Evolutionary conservation across 495 filamentous ascomycete species (phyloP), one percentile per base, ranked within the genome.

Genomic region (Viridothelium virens): DNA sequence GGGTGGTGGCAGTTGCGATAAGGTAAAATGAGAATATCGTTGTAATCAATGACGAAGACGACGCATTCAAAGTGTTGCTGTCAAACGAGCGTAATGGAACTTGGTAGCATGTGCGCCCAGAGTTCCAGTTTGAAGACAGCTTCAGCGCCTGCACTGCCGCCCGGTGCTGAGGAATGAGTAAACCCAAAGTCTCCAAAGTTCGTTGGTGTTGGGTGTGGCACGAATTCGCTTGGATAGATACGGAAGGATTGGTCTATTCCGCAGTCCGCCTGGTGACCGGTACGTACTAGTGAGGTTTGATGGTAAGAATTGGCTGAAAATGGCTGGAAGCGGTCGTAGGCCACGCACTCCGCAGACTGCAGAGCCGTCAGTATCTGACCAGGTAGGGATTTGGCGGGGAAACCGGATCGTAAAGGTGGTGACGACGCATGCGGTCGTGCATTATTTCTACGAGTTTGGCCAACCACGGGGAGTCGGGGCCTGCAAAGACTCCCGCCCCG

Each of bases 321-420:
- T 53, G 48, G 10, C 9, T 46, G 9, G n/a, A 25, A 53, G 48
- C n/a, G 48, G 48, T n/a, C 12, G 31, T 4, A 36, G 31, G 53
- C 31, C 53, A 59, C 53, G 53, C 53, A 33, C 53, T 53, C 5
- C 10, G 18, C 18, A 14, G 48, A 53, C n/a, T 16, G 48, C 0
- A 53, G 18, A 16, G 18, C 25, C 18, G 31, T 18, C 36, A 31
- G 53, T 59, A 59, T 59, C 53, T 59, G 31, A 31, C 53, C 33
- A 59, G 53, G 53, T 59, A 59, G 53, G 48, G 53, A n/a, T 59
- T 59, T 59, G 53, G 53, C 36, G 53, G 53, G 53, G 53, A 59
- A 33, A 33, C 11, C 53, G 18, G 36, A 59, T 59, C 25, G 53
- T 59, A 11, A 31, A 33, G 53, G 31, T 59, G 53, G 3, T 36